Conservation (phyloP, 1,284 basidiomycete genomes). For the Abortiporus biennis region DNA sequence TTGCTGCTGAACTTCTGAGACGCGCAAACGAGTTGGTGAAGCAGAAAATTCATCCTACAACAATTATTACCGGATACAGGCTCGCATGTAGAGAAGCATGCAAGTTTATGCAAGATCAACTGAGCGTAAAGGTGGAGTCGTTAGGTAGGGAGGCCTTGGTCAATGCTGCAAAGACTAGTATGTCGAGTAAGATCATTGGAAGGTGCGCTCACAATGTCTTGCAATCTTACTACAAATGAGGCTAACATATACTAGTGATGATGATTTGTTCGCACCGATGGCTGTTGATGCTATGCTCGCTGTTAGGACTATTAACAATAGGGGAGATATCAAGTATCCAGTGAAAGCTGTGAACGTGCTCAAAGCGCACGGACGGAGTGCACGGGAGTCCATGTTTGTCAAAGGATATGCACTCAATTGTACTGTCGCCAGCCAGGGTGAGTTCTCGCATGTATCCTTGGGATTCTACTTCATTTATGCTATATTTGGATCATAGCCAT, state of each 20-base stretch:
- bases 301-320: constrained; percentile 90
- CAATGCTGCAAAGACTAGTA: constrained; percentile 97
- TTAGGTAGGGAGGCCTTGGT: constrained; percentile 90
- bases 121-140: constrained; percentile 91
- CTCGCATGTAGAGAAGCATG: constrained; percentile 97
- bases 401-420: constrained; percentile 98
- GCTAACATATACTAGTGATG: constrained; percentile 58
- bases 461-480: not conserved
- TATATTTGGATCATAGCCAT: constrained; percentile 59
- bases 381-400: constrained; percentile 92
- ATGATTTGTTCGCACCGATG: constrained; percentile 97
- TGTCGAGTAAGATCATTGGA: constrained; percentile 99
- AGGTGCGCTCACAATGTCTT: constrained; percentile 52
- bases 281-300: constrained; percentile 99
- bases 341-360: constrained; percentile 99
- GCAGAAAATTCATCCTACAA: constrained; percentile 98
- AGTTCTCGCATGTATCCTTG: constrained; percentile 14
- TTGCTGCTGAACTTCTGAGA: constrained; percentile 92
- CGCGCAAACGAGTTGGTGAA: constrained; percentile 98
- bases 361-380: constrained; percentile 96
- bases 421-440: constrained; percentile 97
- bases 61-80: constrained; percentile 98
- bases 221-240: constrained; percentile 4
- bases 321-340: constrained; percentile 98
- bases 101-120: constrained; percentile 97